Base-by-base conservation (phyloP, 345 rosid genomes). In the Citrus hindsii region DNA sequence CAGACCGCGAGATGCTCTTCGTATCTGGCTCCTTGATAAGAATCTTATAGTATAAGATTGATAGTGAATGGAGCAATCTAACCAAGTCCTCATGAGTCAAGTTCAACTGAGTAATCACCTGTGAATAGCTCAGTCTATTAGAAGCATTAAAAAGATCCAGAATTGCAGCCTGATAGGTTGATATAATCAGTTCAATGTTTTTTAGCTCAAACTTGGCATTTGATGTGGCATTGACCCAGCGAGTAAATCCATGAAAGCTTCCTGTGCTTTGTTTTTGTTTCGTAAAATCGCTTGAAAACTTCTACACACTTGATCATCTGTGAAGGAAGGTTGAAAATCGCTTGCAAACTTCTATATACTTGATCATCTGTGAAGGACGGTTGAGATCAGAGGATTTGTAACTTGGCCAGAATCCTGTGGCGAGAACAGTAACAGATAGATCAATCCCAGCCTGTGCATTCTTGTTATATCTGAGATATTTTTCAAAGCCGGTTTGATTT, bases 381-480 rank as follows among this genome's bases (percentile, higher is more conserved):
- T 88, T 94, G 58, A 90, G 84, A 87, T 93, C 92, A 73, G 89
- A 88, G 59, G 98, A 89, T 70, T 94, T 93, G 83, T 89, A 94
- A 79, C 92, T 93, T 58, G 97, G 98, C 98, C 98, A 93, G 77
- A 89, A 92, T 33, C 97, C 97, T 62, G 95, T 93, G 40, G 98
- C 92, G 37, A 94, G 92, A 78, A 94, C 94, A 75, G 90, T 90
- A 27, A 93, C 97, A 9, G 94, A 74, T 81, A 93, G 84, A 70
- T 93, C 97, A 76, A 94, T 88, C 37, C 93, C 97, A 28, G 94
- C 91, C 87, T 81, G 85, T 69, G 85, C 86, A 72, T 81, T 75
- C 16, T 90, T 73, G 77, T 90, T 89, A n/a, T 79, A 82, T 40
- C 42, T 65, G 51, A 93, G 94, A 82, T 90, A 90, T 22, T 90